These are phyloP conservation scores for Rutstroemia sp. DNA, from an alignment of 2,329 filamentous ascomycete genomes.

Conservation along the genomic window DNA sequence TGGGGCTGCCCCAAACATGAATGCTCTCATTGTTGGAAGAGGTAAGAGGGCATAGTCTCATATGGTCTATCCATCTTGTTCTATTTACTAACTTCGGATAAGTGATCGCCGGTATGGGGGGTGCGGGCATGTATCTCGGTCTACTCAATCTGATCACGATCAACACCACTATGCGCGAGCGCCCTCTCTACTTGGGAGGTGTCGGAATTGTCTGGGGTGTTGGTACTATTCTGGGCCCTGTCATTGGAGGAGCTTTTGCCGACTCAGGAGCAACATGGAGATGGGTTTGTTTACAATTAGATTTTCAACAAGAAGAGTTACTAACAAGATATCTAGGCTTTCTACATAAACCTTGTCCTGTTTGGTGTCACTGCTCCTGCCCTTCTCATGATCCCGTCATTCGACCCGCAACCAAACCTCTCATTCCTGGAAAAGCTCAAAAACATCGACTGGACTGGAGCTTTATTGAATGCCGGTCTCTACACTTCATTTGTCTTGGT, in stretches of 20 bases:
- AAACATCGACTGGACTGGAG: slow-evolving; percentile 31
- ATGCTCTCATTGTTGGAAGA: slow-evolving; percentile 39
- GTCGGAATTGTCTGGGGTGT: slow-evolving; percentile 15
- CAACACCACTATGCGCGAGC: slow-evolving; percentile 10
- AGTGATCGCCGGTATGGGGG: slow-evolving; percentile 35
- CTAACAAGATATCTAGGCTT: slow-evolving; percentile 4
- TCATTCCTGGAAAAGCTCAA: slow-evolving; percentile 5
- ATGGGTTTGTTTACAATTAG: slow-evolving; percentile 18
- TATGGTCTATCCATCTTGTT: too few relatives aligned
- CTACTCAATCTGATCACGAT: slow-evolving; percentile 13
- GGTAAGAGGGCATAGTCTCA: too few relatives aligned
- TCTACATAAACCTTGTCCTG: slow-evolving; percentile 30
- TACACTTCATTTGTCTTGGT: slow-evolving; percentile 17
- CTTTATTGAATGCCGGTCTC: slow-evolving; percentile 1
- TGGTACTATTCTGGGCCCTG: slow-evolving; percentile 17
- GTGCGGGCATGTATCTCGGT: slow-evolving; percentile 36
- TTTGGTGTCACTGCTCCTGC: slow-evolving; percentile 23
- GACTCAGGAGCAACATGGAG: slow-evolving; percentile 23
- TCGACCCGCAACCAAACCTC: slow-evolving; percentile 1
- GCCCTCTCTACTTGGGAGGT: slow-evolving; percentile 11
- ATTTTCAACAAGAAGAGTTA: background rate
- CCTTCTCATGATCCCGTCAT: slow-evolving; percentile 13
- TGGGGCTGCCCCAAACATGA: slow-evolving; percentile 25
- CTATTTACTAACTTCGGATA: too few relatives aligned
- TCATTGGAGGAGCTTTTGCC: slow-evolving; percentile 28